Evolutionary conservation across 2,329 filamentous ascomycete genomes (phyloP), one percentile per base, ranked within the genome.

Genomic region (Teratosphaeriaceae sp.): DNA sequence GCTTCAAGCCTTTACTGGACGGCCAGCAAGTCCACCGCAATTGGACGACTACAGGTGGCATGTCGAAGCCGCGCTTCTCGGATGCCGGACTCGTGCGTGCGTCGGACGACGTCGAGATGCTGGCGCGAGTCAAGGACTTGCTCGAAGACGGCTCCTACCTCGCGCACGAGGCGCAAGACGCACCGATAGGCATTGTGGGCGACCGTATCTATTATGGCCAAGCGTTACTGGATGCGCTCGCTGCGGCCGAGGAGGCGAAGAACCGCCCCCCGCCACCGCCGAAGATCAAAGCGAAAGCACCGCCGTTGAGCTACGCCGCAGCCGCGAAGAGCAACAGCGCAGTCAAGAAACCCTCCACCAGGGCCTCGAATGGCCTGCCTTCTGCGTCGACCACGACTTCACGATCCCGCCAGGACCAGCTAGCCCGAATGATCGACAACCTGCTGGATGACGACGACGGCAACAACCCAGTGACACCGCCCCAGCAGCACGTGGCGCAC

Each of bases 121-220:
- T 82, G n/a, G 76, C 78, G 56, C 73, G 82, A 30, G 72, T 84
- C 42, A 73, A 75, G 42, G 78, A 81, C 46, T 70, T 85, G 23
- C 65, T 84, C 6, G 71, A 77, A 37, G 78, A 80, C 59, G 81
- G 77, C 2, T 64, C 82, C 27, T 65, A 74, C 41, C 62, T 84
- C 21, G 74, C 75, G n/a, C 65, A 73, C 42, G 69, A 72, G 49
- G 63, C 68, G 39, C 65, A 70, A 52, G 43, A 55, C 48, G 38
- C 52, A 23, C 48, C 48, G 11, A 54, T 62, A 27, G 43, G 47
- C 19, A 50, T 52, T 16, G 45, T 37, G 13, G 45, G 45, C 19
- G 53, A 46, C 27, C 52, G 59, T 49, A 54, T 52, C 42, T 58
- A 48, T 44, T 58, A 48, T 33, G 50, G 49, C 29, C 40, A 51